These are phyloP conservation scores for Aspergillus tubingensis DNA, from an alignment of 2,329 filamentous ascomycete genomes.

Conservation along the genomic window DNA sequence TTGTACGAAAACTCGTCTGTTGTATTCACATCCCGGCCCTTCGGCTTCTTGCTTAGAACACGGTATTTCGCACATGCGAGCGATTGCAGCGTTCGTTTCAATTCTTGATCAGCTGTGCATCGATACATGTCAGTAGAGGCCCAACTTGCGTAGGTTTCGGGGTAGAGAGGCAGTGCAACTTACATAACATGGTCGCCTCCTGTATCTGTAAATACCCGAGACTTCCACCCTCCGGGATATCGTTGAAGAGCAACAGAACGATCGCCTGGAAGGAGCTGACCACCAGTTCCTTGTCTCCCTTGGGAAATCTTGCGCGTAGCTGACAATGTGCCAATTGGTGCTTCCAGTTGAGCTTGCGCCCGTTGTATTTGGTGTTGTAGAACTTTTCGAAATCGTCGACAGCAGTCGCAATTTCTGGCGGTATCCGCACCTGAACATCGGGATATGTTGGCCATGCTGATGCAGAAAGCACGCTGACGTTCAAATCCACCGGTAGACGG, in stretches of 20 bases:
- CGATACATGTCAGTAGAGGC: slow-evolving; percentile 29
- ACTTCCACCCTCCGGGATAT: slow-evolving; percentile 61
- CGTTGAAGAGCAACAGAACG: slow-evolving; percentile 88
- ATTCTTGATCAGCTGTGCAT: slow-evolving; percentile 65
- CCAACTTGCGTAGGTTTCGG: not conserved
- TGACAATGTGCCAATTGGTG: slow-evolving; percentile 90
- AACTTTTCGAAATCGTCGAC: slow-evolving; percentile 80
- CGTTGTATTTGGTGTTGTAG: slow-evolving; percentile 88
- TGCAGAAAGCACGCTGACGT: slow-evolving; percentile 86
- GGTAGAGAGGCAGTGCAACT: slow-evolving; percentile 29
- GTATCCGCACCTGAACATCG: slow-evolving; percentile 73
- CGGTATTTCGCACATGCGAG: slow-evolving; percentile 88
- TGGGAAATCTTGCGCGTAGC: slow-evolving; percentile 76
- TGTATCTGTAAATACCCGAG: slow-evolving; percentile 76
- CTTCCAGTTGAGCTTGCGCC: slow-evolving; percentile 86
- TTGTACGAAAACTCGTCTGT: slow-evolving; percentile 88
- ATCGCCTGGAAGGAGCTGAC: slow-evolving; percentile 92
- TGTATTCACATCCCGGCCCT: slow-evolving; percentile 73
- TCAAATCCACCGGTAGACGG: slow-evolving; percentile 67
- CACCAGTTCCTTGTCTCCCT: slow-evolving; percentile 80
- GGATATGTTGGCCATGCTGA: slow-evolving; percentile 92
- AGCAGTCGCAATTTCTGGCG: slow-evolving; percentile 71
- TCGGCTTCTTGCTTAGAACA: slow-evolving; percentile 81
- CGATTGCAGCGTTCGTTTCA: slow-evolving; percentile 89
- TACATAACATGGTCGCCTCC: slow-evolving; percentile 70